These are phyloP conservation scores for Clitocybe nebularis DNA, from an alignment of 1,284 basidiomycete genomes.

Conservation along the genomic window DNA sequence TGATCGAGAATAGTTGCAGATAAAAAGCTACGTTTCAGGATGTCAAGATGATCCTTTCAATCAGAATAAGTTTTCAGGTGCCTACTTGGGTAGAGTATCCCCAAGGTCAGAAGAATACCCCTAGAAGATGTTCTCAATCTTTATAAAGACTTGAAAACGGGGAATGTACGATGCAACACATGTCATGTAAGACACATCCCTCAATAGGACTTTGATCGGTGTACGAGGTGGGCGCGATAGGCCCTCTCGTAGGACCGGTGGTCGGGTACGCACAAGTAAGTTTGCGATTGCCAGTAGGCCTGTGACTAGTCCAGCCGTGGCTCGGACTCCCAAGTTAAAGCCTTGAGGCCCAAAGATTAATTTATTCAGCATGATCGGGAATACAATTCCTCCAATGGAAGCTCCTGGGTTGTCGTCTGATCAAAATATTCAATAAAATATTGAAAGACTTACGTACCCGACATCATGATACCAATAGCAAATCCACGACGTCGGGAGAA, in stretches of 20 bases:
- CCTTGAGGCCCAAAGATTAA: conserved; percentile 19
- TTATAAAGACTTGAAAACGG: not conserved
- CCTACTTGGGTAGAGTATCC: conserved; percentile 16
- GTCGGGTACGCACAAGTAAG: conserved; percentile 12
- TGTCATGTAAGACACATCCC: conserved; percentile 13
- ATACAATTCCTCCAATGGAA: conserved; percentile 18
- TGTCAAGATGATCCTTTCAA: not conserved
- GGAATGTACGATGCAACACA: conserved; percentile 10
- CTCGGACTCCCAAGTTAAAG: conserved; percentile 19
- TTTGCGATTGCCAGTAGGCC: conserved; percentile 23
- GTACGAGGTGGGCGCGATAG: conserved; percentile 1
- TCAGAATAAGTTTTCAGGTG: not conserved
- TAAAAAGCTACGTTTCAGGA: conserved; percentile 15
- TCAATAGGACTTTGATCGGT: conserved; percentile 6
- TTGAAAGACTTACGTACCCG: conserved; percentile 18
- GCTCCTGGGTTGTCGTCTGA: conserved; percentile 16
- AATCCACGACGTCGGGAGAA: conserved; percentile 22
- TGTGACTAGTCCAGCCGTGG: conserved; percentile 23
- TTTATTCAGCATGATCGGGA: conserved; percentile 13
- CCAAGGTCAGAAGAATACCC: conserved; percentile 14
- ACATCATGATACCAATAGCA: conserved; percentile 25
- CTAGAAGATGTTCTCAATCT: not conserved
- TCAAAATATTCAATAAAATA: conserved; percentile 15
- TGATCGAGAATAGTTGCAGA: conserved; percentile 16
- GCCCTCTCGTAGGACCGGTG: not conserved